Conservation (phyloP, 371 early-diverging fungal genomes). For the Mortierella sp. region DNA sequence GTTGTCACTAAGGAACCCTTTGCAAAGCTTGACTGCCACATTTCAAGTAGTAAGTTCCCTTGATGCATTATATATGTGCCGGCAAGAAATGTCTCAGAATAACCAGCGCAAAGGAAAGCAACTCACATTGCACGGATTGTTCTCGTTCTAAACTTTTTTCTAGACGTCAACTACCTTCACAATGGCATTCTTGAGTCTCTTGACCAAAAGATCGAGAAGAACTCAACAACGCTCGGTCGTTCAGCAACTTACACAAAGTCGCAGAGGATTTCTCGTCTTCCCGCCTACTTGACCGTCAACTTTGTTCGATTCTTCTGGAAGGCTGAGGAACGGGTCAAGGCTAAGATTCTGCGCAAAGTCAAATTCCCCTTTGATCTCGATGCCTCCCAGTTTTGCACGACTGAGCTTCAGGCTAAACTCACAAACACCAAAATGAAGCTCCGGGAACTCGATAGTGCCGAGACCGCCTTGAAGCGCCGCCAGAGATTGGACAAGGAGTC, state of each 20-base stretch:
- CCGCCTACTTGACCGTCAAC: constrained; percentile 90
- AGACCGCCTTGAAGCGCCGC: constrained; percentile 74
- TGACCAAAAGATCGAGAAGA: constrained; percentile 91
- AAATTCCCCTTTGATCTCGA: constrained; percentile 96
- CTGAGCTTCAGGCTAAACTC: constrained; percentile 86
- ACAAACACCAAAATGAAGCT: constrained; percentile 80
- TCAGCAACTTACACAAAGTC: constrained; percentile 86
- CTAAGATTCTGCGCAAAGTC: constrained; percentile 95
- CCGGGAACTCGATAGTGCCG: constrained; percentile 79
- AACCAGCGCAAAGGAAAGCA: too few species aligned
- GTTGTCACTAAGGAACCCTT: constrained; percentile 77
- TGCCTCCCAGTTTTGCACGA: constrained; percentile 86
- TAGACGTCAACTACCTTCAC: constrained; percentile 79
- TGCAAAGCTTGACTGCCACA: constrained; percentile 89
- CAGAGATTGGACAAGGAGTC: constrained; percentile 58
- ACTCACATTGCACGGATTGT: not conserved
- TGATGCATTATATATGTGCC: not conserved
- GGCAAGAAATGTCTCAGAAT: too few species aligned
- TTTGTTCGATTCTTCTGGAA: constrained; percentile 99
- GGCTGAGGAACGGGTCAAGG: constrained; percentile 83
- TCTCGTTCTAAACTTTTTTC: not conserved
- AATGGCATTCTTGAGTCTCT: constrained; percentile 76
- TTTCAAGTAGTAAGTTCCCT: constrained; percentile 70
- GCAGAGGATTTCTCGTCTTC: constrained; percentile 86
- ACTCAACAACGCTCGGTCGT: constrained; percentile 84